Evolutionary conservation across 2,329 filamentous ascomycete genomes (phyloP), one percentile per base, ranked within the genome.

Genomic region (Albifimbria verrucaria): DNA sequence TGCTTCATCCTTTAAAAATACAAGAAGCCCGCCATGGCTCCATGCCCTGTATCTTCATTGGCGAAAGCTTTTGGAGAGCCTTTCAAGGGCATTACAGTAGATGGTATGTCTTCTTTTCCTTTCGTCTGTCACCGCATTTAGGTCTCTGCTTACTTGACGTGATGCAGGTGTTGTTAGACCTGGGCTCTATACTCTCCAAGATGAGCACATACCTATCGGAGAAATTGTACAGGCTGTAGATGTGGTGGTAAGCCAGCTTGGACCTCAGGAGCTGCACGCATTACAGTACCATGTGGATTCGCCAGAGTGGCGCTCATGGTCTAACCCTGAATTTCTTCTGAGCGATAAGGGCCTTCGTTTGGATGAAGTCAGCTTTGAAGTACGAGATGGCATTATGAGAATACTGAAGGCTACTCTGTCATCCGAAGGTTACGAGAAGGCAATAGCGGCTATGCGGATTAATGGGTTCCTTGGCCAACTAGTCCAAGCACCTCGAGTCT

Each of bases 391-490:
- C 23, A 77, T 86, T 6, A 71, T 89, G 36, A 65, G 67, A 6
- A 69, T 91, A 3, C 71, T 91, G 2, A 60, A 78, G 49, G 65
- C 75, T 0, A 83, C 84, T 0, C 76, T 91, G 1, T 89, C 86
- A 0, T 78, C 83, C 0, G 85, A 89, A 64, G 88, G 89, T 15
- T 92, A 90, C 69, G 68, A 78, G 20, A 91, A 92, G 62, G 87
- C 87, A 7, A 52, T 86, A 2, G 77, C 74, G 0, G 87, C 87
- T 0, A 90, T 89, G 86, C 82, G 83, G 52, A 83, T 89, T 65
- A 91, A 92, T 68, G 83, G 86, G 52, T 91, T 90, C 70, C 78
- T 92, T 0, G 88, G 88, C 45, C 79, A 88, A 54, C 76, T 91
- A 0, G 83, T 89, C 48, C 63, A 81, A 28, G 77, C 82, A 0